Base-by-base conservation (phyloP, 2,329 filamentous ascomycete species). In the Pseudopyricularia cyperi region DNA sequence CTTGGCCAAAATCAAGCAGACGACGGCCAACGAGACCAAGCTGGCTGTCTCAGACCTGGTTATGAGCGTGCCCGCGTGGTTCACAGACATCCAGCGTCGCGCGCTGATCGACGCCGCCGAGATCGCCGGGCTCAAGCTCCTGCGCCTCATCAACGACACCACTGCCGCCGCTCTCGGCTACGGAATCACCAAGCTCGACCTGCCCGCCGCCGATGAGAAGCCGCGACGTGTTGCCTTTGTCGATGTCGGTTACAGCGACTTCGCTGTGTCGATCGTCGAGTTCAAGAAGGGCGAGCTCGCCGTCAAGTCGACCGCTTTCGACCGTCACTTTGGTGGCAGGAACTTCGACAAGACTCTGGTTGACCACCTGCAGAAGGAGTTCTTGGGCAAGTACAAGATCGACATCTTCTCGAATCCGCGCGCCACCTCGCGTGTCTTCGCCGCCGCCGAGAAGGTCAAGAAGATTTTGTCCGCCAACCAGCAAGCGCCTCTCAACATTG, bases 381-480 rank as follows among this genome's bases (percentile, higher is more conserved):
- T 97, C 79, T 88, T 93, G 74, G 87, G 89, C 71, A 96, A 95
- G 71, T 95, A 88, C 82, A 95, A 95, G 79, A 87, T 97, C 61
- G 90, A 97, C 67, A 91, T 98, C 72, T 81, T 83, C 69, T 83
- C 81, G 59, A 93, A 97, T 73, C 80, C 83, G 59, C 95, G 95
- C 74, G 93, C 91, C 54, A 80, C 85, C 68, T 82, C 90, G 59
- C 89, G 93, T 67, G 87, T 94, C 61, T 79, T 87, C 42, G 83
- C 89, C 56, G 89, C 87, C 53, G 89, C 90, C 52, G 93, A 98
- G 79, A 96, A 95, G 79, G 74, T 95, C 66, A 98, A 98, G 84
- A 97, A 97, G 82, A 84, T 97, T 52, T 76, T 98, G 53, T 97
- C 91, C 34, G 93, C 93, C 66, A 97, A 97, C 74, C 86, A 90